Conservation (phyloP, 2,329 filamentous ascomycete species). For the Graphiopsis chlorocephala region DNA sequence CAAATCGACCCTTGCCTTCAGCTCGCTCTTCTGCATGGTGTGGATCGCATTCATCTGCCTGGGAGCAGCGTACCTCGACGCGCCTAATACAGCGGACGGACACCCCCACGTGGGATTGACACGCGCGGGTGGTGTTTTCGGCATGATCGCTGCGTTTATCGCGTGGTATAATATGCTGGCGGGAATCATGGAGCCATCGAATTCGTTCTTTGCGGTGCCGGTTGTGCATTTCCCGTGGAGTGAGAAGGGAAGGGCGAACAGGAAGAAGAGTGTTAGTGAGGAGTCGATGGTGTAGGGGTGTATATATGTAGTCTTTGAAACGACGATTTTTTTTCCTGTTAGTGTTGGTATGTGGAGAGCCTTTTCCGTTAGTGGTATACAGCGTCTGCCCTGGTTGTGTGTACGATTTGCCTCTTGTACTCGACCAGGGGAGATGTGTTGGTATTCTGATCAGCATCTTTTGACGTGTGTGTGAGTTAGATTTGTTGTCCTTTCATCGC, state of each 20-base stretch:
- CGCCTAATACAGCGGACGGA: constrained; percentile 41
- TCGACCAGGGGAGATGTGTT: neutral
- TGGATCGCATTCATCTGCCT: constrained; percentile 43
- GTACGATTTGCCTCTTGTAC: neutral
- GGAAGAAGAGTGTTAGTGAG: constrained; percentile 11
- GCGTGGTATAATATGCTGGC: constrained; percentile 56
- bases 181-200: constrained; percentile 66
- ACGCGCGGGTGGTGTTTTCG: constrained; percentile 74
- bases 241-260: constrained; percentile 25
- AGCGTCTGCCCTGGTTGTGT: neutral
- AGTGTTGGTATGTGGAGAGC: neutral
- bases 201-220: constrained; percentile 29
- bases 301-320: neutral
- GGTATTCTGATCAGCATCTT: neutral
- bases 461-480: neutral
- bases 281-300: neutral
- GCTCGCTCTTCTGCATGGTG: constrained; percentile 71
- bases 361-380: neutral
- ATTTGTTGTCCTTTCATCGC: neutral
- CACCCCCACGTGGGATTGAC: constrained; percentile 36
- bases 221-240: constrained; percentile 39
- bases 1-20: constrained; percentile 75
- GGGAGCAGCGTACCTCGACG: constrained; percentile 10
- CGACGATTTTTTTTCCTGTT: neutral
- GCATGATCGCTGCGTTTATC: constrained; percentile 74